Percentiles rank a stretch among this genome's conserved stretches.
These are phyloP conservation scores for Yamadazyma jaroonii DNA, from an alignment of 1,139 yeast species.

Conservation along the genomic window DNA sequence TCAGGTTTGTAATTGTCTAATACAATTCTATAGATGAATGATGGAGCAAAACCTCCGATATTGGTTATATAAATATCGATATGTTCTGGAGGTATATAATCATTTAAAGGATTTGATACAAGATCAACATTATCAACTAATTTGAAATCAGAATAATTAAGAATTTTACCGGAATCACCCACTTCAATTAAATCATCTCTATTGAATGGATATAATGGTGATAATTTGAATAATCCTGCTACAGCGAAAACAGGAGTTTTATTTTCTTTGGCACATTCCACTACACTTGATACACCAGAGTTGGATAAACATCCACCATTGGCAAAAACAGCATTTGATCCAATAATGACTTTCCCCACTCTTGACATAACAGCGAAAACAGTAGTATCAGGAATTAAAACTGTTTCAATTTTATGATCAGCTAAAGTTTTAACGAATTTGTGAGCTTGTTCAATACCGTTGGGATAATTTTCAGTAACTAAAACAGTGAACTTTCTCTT, in stretches of 20 bases:
- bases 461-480: constrained; percentile 91
- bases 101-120: constrained; percentile 87
- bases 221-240: constrained; percentile 88
- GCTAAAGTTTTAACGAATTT: constrained; percentile 76
- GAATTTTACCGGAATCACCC: constrained; percentile 86
- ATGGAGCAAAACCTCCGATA: constrained; percentile 95
- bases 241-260: constrained; percentile 94
- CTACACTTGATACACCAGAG: constrained; percentile 89
- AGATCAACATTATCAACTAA: constrained; percentile 69
- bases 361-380: constrained; percentile 95
- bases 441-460: constrained; percentile 73
- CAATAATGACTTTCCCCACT: constrained; percentile 93
- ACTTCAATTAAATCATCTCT: constrained; percentile 86
- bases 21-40: constrained; percentile 91
- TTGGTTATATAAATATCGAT: constrained; percentile 94
- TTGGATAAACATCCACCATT: constrained; percentile 93
- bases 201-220: constrained; percentile 93
- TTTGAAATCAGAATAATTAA: constrained; percentile 64
- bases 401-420: constrained; percentile 84
- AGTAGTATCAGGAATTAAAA: constrained; percentile 89
- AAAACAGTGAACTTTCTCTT: constrained; percentile 91
- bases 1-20: constrained; percentile 89
- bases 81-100: constrained; percentile 90
- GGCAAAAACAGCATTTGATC: constrained; percentile 88
- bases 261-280: constrained; percentile 94